Percentiles rank a stretch among this genome's conserved stretches.
These are phyloP conservation scores for Speleostelium caveatum DNA, from an alignment of 78 protist species.

Conservation along the genomic window DNA sequence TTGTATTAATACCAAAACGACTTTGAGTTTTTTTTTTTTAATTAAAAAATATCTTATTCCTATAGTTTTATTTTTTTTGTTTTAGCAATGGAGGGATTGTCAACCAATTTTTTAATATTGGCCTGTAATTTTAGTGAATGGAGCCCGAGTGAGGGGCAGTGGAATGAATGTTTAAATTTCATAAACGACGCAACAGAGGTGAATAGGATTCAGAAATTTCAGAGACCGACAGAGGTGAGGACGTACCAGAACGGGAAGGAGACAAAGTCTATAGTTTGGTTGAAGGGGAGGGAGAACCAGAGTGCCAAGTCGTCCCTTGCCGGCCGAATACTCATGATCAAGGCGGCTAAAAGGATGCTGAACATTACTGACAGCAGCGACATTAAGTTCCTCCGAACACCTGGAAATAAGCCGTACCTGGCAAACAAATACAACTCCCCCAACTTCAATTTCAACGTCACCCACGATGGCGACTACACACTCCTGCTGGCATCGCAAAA, in stretches of 20 bases:
- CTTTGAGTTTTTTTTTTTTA: too few species aligned
- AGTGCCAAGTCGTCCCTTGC: not conserved
- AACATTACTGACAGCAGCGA: not conserved
- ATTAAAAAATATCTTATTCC: too few species aligned
- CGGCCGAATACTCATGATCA: not conserved
- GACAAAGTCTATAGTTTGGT: too few species aligned
- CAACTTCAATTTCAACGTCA: conserved; percentile 22
- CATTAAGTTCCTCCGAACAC: not conserved
- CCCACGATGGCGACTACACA: conserved; percentile 46
- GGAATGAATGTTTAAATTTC: not conserved
- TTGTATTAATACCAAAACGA: too few species aligned
- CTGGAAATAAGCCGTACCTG: not conserved
- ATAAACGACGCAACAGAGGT: not conserved
- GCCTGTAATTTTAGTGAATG: not conserved
- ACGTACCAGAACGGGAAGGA: too few species aligned
- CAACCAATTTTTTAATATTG: too few species aligned
- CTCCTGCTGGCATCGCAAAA: not conserved
- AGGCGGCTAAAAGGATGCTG: not conserved
- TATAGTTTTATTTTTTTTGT: too few species aligned
- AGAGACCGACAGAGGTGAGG: not conserved
- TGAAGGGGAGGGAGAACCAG: not conserved
- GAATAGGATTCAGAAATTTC: not conserved
- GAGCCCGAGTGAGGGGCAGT: not conserved
- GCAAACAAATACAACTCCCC: not conserved
- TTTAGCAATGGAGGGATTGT: not conserved